Percentiles rank a stretch among this genome's conserved stretches.
Evolutionary conservation across 2,329 filamentous ascomycete species (phyloP).

Genomic region (Venturiaceae sp.): DNA sequence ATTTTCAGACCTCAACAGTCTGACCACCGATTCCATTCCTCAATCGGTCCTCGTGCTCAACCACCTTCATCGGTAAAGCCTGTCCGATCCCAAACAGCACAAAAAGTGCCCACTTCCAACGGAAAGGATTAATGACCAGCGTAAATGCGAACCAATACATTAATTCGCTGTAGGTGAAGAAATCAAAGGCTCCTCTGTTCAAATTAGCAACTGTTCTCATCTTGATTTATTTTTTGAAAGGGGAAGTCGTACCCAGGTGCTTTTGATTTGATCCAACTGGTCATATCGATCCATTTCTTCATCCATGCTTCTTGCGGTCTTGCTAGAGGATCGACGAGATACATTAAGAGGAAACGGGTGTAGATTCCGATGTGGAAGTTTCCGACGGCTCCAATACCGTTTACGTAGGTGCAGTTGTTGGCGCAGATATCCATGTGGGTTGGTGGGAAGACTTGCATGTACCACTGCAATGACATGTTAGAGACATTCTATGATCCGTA

Average conservation of each 20-base stretch:
- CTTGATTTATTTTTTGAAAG: not conserved
- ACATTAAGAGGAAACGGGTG: conserved; percentile 78
- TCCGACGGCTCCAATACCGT: conserved; percentile 71
- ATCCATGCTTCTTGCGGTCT: conserved; percentile 65
- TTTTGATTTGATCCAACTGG: conserved; percentile 56
- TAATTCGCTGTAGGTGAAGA: conserved; percentile 80
- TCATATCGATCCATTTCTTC: conserved; percentile 78
- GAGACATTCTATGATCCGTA: too few relatives aligned
- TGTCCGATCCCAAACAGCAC: conserved; percentile 69
- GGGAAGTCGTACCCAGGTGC: conserved; percentile 47
- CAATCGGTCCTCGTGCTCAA: conserved; percentile 54
- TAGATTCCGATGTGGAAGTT: conserved; percentile 90
- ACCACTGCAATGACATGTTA: too few relatives aligned
- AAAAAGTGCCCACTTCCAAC: conserved; percentile 84
- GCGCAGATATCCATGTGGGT: conserved; percentile 62
- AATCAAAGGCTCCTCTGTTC: conserved; percentile 65
- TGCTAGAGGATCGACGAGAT: conserved; percentile 68
- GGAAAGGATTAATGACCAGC: conserved; percentile 70
- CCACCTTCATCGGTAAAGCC: conserved; percentile 54
- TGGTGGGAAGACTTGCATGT: conserved; percentile 77
- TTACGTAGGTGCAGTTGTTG: conserved; percentile 77
- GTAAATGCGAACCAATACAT: conserved; percentile 80
- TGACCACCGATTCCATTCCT: conserved; percentile 18
- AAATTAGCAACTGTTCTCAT: not conserved
- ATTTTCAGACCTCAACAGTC: not conserved